Evolutionary conservation across 768 basidiomycete species (phyloP).

Genomic region (Tulasnella sp.): DNA sequence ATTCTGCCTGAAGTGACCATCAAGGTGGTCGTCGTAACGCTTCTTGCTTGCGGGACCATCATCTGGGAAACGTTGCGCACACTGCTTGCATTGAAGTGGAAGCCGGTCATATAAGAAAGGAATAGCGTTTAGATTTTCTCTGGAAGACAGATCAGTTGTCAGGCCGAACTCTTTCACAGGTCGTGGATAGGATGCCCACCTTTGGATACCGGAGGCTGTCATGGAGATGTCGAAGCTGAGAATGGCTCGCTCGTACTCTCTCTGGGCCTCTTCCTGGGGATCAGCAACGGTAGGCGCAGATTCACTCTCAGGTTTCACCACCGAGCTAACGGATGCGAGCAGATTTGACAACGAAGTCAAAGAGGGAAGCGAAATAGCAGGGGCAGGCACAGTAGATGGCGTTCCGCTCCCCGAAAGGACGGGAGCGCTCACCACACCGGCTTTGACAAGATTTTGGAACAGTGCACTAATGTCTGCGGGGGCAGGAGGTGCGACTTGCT

Average conservation of each 20-base stretch:
- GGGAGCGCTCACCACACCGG: slow-evolving; percentile 70
- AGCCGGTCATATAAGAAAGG: slow-evolving; percentile 75
- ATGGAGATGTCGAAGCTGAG: slow-evolving; percentile 64
- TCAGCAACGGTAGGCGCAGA: slow-evolving; percentile 41
- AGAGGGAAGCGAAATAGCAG: slow-evolving; percentile 22
- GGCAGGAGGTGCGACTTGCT: slow-evolving; percentile 40
- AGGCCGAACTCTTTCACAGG: slow-evolving; percentile 4
- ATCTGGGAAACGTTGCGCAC: slow-evolving; percentile 84
- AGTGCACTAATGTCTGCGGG: slow-evolving; percentile 40
- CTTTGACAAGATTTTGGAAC: slow-evolving; percentile 66
- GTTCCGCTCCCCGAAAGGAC: slow-evolving; percentile 45
- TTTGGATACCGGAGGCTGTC: slow-evolving; percentile 68
- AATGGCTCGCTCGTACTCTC: slow-evolving; percentile 63
- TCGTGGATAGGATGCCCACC: slow-evolving; percentile 51
- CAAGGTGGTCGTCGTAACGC: slow-evolving; percentile 83
- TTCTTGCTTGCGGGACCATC: slow-evolving; percentile 65
- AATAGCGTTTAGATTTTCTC: slow-evolving; percentile 62
- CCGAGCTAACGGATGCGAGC: slow-evolving; percentile 21
- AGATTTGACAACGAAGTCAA: slow-evolving; percentile 19
- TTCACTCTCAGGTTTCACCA: slow-evolving; percentile 27
- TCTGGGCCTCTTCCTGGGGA: slow-evolving; percentile 53
- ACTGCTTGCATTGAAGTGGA: slow-evolving; percentile 88
- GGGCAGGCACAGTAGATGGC: slow-evolving; percentile 6
- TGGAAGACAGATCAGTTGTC: slow-evolving; percentile 40
- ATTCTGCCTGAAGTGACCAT: slow-evolving; percentile 96